Evolutionary conservation across 371 early-diverging fungal species (phyloP).

Genomic region (Paraphysoderma sedebokerense): DNA sequence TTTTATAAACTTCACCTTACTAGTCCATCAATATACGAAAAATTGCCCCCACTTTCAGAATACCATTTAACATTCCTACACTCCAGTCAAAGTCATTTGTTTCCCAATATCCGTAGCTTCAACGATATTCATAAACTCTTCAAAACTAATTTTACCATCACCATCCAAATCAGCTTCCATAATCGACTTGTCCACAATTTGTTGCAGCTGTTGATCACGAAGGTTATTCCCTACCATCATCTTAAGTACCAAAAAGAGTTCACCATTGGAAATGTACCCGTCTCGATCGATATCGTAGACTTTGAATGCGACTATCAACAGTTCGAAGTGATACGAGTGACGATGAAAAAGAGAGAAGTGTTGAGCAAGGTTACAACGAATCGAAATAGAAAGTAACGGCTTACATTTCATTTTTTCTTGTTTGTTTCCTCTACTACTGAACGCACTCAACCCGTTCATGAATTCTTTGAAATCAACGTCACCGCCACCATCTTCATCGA

Average conservation of each 20-base stretch:
- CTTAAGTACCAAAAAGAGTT: constrained; percentile 87
- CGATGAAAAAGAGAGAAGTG: neutral
- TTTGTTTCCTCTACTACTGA: constrained; percentile 81
- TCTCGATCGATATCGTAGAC: constrained; percentile 98
- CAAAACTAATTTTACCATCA: constrained; percentile 88
- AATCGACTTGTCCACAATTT: constrained; percentile 98
- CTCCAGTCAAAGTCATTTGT: constrained; percentile 62
- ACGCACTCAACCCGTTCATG: constrained; percentile 77
- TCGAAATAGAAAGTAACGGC: neutral
- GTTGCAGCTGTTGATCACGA: constrained; percentile 86
- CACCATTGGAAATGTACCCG: constrained; percentile 93
- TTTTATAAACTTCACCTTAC: too few relatives aligned
- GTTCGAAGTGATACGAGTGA: neutral
- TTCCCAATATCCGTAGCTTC: constrained; percentile 86
- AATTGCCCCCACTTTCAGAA: too few relatives aligned
- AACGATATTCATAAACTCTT: constrained; percentile 82
- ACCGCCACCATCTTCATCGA: constrained; percentile 93
- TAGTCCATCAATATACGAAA: too few relatives aligned
- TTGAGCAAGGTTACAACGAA: neutral
- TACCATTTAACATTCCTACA: neutral
- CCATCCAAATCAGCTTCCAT: constrained; percentile 90
- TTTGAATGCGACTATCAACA: constrained; percentile 72
- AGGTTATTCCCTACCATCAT: constrained; percentile 97
- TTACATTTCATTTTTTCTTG: constrained; percentile 81
- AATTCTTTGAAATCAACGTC: constrained; percentile 97